Conservation (phyloP, 1,284 basidiomycete species). For the Mycosarcoma mackinlayi region DNA sequence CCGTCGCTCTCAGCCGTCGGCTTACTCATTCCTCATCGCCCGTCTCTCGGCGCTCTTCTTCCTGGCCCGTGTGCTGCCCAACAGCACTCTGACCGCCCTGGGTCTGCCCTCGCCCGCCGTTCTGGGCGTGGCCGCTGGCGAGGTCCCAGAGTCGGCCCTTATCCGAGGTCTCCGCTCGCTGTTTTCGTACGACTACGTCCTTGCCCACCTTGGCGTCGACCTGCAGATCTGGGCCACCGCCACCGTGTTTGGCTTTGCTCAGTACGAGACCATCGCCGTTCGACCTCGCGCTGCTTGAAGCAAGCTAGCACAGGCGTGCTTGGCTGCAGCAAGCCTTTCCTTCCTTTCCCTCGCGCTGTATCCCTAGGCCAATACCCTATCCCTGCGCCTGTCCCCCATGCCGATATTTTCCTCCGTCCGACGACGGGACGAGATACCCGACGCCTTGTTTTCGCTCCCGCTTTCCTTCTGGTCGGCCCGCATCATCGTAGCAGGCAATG, state of each 20-base stretch:
- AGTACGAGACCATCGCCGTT: conserved; percentile 49
- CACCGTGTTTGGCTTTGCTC: conserved; percentile 47
- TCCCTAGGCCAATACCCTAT: conserved; percentile 12
- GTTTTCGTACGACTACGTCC: conserved; percentile 49
- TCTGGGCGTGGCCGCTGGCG: conserved; percentile 54
- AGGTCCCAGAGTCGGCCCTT: conserved; percentile 41
- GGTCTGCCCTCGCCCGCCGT: conserved; percentile 36
- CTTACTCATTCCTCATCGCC: conserved; percentile 52
- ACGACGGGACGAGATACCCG: conserved; percentile 33
- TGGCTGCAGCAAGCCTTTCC: too few relatives aligned
- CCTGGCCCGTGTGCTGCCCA: conserved; percentile 39
- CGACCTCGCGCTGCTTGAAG: conserved; percentile 44
- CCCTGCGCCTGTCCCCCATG: conserved; percentile 1
- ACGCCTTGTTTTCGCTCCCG: neutral
- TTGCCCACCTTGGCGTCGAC: conserved; percentile 40
- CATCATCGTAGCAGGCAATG: too few relatives aligned
- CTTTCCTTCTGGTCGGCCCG: too few relatives aligned
- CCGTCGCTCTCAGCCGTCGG: conserved; percentile 49
- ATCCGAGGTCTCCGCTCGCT: conserved; percentile 30
- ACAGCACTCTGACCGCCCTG: conserved; percentile 36
- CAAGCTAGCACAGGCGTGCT: neutral
- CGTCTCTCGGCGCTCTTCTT: conserved; percentile 56
- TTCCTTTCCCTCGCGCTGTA: conserved; percentile 11
- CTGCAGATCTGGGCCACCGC: conserved; percentile 56
- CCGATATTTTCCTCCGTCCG: conserved; percentile 4